Evolutionary conservation across 371 early-diverging fungal genomes (phyloP).

Genomic region (Rhizopus delemar): DNA sequence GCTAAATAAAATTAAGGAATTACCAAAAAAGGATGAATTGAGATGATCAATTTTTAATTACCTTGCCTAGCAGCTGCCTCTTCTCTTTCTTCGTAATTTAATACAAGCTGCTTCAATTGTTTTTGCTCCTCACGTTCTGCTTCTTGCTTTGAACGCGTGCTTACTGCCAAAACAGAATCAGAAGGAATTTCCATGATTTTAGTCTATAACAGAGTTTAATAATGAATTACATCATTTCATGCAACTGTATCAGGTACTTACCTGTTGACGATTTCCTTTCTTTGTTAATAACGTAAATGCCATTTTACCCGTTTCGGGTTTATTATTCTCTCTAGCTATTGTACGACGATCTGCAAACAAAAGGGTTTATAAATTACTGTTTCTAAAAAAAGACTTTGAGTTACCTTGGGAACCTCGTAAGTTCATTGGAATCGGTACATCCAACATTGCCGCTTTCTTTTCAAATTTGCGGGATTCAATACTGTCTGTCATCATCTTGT

Average conservation of each 20-base stretch:
- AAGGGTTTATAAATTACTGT: neutral
- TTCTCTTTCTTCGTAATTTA: constrained; percentile 88
- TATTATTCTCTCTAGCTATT: constrained; percentile 29
- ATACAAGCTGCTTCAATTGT: constrained; percentile 87
- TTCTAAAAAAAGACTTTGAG: constrained; percentile 5
- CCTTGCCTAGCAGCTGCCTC: constrained; percentile 64
- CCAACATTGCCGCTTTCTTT: constrained; percentile 70
- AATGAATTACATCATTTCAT: constrained; percentile 3
- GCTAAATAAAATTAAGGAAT: constrained; percentile 19
- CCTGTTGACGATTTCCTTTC: constrained; percentile 90
- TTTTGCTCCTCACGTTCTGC: constrained; percentile 86
- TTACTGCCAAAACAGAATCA: constrained; percentile 81
- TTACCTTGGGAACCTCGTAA: constrained; percentile 55
- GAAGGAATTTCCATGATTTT: constrained; percentile 84
- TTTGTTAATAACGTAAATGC: constrained; percentile 88
- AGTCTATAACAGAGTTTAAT: constrained; percentile 27
- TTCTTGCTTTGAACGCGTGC: constrained; percentile 81
- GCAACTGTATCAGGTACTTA: constrained; percentile 19
- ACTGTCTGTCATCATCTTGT: constrained; percentile 81
- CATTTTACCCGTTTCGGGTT: constrained; percentile 57
- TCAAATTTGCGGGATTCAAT: constrained; percentile 80
- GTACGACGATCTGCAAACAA: constrained; percentile 43
- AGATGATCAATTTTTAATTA: constrained; percentile 18
- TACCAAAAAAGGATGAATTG: neutral
- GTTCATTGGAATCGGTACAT: constrained; percentile 82